Percentiles rank a stretch among this genome's conserved stretches.
These are phyloP conservation scores for Drechslera avenae DNA, from an alignment of 2,329 filamentous ascomycete genomes.

Conservation along the genomic window DNA sequence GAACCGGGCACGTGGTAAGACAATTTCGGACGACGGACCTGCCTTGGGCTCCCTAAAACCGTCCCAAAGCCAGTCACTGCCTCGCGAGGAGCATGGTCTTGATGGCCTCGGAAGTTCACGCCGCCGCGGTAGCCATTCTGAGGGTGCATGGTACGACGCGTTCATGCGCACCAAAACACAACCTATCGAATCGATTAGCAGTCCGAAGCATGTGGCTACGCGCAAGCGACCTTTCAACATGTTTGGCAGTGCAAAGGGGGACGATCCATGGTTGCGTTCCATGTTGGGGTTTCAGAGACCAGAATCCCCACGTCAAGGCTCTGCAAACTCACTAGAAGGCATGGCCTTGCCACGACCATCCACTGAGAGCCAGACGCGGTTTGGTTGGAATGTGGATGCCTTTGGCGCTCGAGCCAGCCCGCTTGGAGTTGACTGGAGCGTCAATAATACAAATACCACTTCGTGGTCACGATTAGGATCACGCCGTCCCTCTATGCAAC, in stretches of 20 bases:
- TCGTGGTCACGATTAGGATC: conserved; percentile 79
- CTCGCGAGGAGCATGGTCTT: conserved; percentile 58
- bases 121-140: conserved; percentile 60
- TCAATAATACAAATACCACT: conserved; percentile 42
- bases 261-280: conserved; percentile 56
- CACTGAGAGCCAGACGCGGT: conserved; percentile 46
- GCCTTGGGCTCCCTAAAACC: conserved; percentile 71
- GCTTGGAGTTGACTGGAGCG: conserved; percentile 50
- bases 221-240: conserved; percentile 57
- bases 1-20: conserved; percentile 67
- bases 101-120: conserved; percentile 57
- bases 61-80: conserved; percentile 78
- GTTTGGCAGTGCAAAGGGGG: conserved; percentile 57
- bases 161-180: conserved; percentile 50
- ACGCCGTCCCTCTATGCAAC: conserved; percentile 78
- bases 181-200: conserved; percentile 39
- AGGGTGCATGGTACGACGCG: conserved; percentile 62
- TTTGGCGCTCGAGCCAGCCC: conserved; percentile 51
- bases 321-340: conserved; percentile 62
- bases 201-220: conserved; percentile 47
- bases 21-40: conserved; percentile 64
- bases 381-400: conserved; percentile 45
- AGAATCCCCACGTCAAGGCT: conserved; percentile 66
- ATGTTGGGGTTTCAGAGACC: conserved; percentile 47
- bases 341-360: conserved; percentile 46